Percentiles rank a stretch among this genome's conserved stretches.
phyloP scores from a whole-genome alignment of 2,329 filamentous ascomycete genomes.

The Cladophialophora psammophila region DNA sequence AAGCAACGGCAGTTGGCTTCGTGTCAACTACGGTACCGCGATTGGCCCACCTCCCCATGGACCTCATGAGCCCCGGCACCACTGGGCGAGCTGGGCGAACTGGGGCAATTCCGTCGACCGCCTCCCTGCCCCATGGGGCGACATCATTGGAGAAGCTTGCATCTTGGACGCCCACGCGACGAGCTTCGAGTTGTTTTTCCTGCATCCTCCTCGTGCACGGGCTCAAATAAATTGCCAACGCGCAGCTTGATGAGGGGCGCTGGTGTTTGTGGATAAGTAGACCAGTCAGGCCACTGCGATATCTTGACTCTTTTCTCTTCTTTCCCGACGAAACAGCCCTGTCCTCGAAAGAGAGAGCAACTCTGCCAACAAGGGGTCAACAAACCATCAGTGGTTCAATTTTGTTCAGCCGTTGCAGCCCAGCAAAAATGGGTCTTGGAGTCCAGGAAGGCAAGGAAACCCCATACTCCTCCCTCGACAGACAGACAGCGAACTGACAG shows the following conservation, averaged over 20 bases:
- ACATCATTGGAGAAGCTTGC: slow-evolving; percentile 21
- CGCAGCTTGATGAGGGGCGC: slow-evolving; percentile 6
- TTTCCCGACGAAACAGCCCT: background rate
- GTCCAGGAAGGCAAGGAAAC: slow-evolving; percentile 26
- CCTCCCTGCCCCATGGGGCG: slow-evolving; percentile 18
- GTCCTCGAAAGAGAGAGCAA: background rate
- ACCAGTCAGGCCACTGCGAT: slow-evolving; percentile 2
- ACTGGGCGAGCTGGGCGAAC: background rate
- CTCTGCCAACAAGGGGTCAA: background rate
- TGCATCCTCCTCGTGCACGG: slow-evolving; percentile 16
- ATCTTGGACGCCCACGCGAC: background rate
- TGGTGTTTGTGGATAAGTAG: slow-evolving; percentile 5
- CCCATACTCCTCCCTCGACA: background rate
- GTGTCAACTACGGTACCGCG: background rate
- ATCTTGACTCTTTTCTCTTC: background rate
- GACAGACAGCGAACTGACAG: background rate
- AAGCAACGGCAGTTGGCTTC: slow-evolving; percentile 20
- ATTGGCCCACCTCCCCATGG: slow-evolving; percentile 13
- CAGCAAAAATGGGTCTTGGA: slow-evolving; percentile 32
- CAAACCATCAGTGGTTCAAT: slow-evolving; percentile 7
- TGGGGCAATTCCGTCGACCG: slow-evolving; percentile 23
- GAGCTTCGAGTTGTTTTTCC: slow-evolving; percentile 1
- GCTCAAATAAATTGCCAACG: slow-evolving; percentile 3
- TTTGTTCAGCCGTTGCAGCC: background rate
- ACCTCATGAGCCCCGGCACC: background rate